These are phyloP conservation scores for Odonthalia washingtoniensis DNA, from an alignment of 31 red algal genomes.

Conservation along the genomic window DNA sequence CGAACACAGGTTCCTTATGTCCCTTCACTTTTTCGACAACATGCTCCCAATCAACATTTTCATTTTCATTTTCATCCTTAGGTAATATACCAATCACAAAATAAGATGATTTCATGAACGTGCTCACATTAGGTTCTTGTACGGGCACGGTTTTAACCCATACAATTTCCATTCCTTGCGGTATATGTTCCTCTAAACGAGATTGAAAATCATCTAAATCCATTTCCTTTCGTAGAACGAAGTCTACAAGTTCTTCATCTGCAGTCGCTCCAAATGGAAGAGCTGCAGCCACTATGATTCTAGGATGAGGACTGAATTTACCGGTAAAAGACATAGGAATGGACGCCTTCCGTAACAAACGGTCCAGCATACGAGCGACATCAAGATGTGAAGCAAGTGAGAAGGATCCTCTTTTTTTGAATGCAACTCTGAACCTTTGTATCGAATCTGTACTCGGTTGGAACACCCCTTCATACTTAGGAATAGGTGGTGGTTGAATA, in stretches of 20 bases:
- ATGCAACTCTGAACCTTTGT: no score
- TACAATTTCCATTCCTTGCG: conserved; percentile 50
- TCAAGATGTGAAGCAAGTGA: no score
- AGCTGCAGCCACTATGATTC: conserved; percentile 61
- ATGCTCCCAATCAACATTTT: conserved; percentile 39
- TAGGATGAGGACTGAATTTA: conserved; percentile 65
- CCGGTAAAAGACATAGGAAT: conserved; percentile 71
- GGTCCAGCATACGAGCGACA: no score
- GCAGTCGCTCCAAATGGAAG: conserved; percentile 75
- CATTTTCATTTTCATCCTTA: not conserved
- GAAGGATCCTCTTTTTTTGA: no score
- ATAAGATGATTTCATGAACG: conserved; percentile 52
- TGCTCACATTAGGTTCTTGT: conserved; percentile 9
- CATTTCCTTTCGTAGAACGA: conserved; percentile 50
- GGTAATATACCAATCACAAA: conserved; percentile 58
- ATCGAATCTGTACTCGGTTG: no score
- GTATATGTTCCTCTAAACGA: conserved; percentile 54
- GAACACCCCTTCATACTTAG: no score
- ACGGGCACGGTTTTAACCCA: conserved; percentile 39
- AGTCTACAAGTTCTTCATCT: conserved; percentile 72
- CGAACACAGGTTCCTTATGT: conserved; percentile 57
- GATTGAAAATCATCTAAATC: conserved; percentile 30
- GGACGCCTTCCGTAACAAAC: conserved; percentile 53
- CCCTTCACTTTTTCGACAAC: conserved; percentile 23
- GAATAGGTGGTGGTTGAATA: no score